Evolutionary conservation across 2,329 filamentous ascomycete genomes (phyloP).

Genomic region (Penicillium sumatraense): DNA sequence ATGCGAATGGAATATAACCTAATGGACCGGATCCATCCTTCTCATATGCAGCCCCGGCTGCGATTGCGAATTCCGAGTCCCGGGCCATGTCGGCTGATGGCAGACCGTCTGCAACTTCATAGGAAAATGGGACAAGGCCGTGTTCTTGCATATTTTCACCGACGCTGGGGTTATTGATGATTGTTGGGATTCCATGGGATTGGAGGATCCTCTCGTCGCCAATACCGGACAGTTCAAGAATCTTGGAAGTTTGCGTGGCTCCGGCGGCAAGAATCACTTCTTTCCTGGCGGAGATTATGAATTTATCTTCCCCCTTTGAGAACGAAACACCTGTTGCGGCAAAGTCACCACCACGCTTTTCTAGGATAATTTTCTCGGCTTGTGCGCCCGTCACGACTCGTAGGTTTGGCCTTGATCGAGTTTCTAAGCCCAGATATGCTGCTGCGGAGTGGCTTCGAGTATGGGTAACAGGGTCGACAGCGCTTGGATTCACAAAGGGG

Average conservation of each 20-base stretch:
- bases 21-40: constrained; percentile 31
- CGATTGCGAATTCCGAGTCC: constrained; percentile 22
- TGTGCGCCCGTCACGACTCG: constrained; percentile 20
- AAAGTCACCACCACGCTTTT: neutral
- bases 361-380: constrained; percentile 18
- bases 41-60: constrained; percentile 30
- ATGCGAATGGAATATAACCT: constrained; percentile 23
- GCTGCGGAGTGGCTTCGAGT: constrained; percentile 23
- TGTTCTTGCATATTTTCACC: constrained; percentile 59
- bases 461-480: constrained; percentile 17
- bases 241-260: constrained; percentile 59
- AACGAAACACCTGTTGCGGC: constrained; percentile 25
- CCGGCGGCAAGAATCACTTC: constrained; percentile 67
- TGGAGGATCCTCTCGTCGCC: constrained; percentile 53
- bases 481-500: constrained; percentile 17
- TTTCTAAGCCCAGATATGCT: constrained; percentile 15
- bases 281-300: constrained; percentile 35
- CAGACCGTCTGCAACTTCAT: constrained; percentile 30
- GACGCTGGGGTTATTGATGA: constrained; percentile 51
- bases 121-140: constrained; percentile 24
- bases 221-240: constrained; percentile 65
- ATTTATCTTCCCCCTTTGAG: constrained; percentile 20
- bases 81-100: constrained; percentile 28
- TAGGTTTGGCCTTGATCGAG: constrained; percentile 18
- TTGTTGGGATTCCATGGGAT: constrained; percentile 45